phyloP scores from a whole-genome alignment of 2,329 filamentous ascomycete species.

The Periconia macrospinosa region DNA sequence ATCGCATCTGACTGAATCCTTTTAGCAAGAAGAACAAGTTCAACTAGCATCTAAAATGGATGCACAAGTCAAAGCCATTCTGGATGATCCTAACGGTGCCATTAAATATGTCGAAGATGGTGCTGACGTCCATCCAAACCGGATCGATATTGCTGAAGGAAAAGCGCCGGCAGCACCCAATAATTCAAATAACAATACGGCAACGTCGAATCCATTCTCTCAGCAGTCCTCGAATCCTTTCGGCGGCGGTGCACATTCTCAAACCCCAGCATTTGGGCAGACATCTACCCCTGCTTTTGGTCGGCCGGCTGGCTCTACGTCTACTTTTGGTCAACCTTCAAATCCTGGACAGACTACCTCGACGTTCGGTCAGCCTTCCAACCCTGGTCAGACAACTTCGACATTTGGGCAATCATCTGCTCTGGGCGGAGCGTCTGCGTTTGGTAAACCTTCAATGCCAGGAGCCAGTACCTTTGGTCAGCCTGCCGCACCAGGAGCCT shows the following conservation, averaged over 20 bases:
- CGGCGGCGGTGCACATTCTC: slow-evolving; percentile 17
- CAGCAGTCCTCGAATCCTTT: slow-evolving; percentile 33
- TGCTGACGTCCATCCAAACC: slow-evolving; percentile 37
- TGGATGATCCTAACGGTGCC: slow-evolving; percentile 72
- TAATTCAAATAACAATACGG: slow-evolving; percentile 7
- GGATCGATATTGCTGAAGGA: slow-evolving; percentile 33
- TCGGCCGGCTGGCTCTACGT: slow-evolving; percentile 29
- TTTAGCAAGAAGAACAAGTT: slow-evolving; percentile 62
- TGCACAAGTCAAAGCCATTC: slow-evolving; percentile 71
- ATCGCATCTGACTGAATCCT: slow-evolving; percentile 12
- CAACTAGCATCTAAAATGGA: slow-evolving; percentile 64
- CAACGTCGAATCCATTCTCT: slow-evolving; percentile 28
- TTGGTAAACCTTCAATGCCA: slow-evolving; percentile 25
- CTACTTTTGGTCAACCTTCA: slow-evolving; percentile 47
- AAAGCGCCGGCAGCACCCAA: slow-evolving; percentile 11
- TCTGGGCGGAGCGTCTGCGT: slow-evolving; percentile 20
- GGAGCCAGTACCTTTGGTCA: slow-evolving; percentile 22
- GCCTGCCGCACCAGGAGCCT: slow-evolving; percentile 9
- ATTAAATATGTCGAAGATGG: slow-evolving; percentile 42
- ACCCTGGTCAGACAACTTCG: slow-evolving; percentile 20
- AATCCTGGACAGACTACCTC: slow-evolving; percentile 20
- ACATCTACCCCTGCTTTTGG: slow-evolving; percentile 38
- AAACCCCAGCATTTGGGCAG: slow-evolving; percentile 41
- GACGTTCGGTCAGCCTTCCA: slow-evolving; percentile 47
- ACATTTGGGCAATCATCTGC: slow-evolving; percentile 24